A percentile compares a stretch with the other conserved stretches of the same genome.
Evolutionary conservation across 257 asterid genomes (phyloP).

Genomic region (Lavandula angustifolia): DNA sequence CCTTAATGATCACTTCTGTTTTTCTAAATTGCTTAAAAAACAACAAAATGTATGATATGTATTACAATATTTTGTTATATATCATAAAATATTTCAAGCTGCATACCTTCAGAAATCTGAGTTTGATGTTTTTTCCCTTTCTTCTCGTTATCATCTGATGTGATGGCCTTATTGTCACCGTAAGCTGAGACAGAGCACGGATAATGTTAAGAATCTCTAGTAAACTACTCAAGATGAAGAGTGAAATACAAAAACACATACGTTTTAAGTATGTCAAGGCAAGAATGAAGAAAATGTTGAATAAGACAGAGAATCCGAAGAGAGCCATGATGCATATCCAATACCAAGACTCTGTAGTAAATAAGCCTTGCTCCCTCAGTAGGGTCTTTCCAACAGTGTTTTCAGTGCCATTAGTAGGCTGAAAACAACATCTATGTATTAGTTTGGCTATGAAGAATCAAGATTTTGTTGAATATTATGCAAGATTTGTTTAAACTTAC

Average conservation of each 20-base stretch:
- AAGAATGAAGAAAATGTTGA: slow-evolving; percentile 63
- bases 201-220: slow-evolving; percentile 19
- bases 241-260: slow-evolving; percentile 32
- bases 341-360: slow-evolving; percentile 61
- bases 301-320: slow-evolving; percentile 62
- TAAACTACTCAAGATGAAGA: not conserved
- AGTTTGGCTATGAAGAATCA: not conserved
- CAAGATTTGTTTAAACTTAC: slow-evolving; percentile 4
- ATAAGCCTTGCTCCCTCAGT: slow-evolving; percentile 68
- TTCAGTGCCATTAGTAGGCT: slow-evolving; percentile 58
- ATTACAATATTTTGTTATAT: not conserved
- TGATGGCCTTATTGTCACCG: slow-evolving; percentile 60
- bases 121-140: slow-evolving; percentile 31
- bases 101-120: slow-evolving; percentile 41
- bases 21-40: no score
- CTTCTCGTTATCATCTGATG: slow-evolving; percentile 44
- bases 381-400: slow-evolving; percentile 81
- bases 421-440: not conserved
- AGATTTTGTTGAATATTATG: not conserved
- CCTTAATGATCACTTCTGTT: not conserved
- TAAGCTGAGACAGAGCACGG: slow-evolving; percentile 49
- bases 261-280: slow-evolving; percentile 81
- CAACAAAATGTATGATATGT: not conserved
- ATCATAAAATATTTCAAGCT: slow-evolving; percentile 21
- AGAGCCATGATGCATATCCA: slow-evolving; percentile 81